phyloP scores from a whole-genome alignment of 805 yeast species.

The Yueomyces sp. region DNA sequence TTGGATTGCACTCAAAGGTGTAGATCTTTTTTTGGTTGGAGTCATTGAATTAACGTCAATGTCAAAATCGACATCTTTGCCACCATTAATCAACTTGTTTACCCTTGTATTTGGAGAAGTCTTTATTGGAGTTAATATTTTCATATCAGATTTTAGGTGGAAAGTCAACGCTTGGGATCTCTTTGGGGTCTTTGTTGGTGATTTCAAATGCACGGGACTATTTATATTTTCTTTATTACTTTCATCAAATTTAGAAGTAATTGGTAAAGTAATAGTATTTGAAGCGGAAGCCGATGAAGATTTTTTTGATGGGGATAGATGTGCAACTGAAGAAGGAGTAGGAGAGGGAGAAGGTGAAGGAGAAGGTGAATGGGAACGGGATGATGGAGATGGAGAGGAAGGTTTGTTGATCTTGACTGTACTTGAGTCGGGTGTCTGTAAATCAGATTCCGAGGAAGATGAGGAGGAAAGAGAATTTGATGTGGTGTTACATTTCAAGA shows the following conservation, averaged over 20 bases:
- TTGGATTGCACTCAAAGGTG: not conserved
- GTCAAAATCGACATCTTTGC: slow-evolving; percentile 1
- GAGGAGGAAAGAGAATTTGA: not conserved
- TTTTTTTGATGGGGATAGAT: not conserved
- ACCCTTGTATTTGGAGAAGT: slow-evolving; percentile 24
- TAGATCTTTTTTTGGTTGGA: slow-evolving; percentile 1
- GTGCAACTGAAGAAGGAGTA: not conserved
- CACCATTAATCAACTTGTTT: slow-evolving; percentile 20
- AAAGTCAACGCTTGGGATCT: slow-evolving; percentile 24
- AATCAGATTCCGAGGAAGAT: not conserved
- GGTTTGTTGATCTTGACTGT: not conserved
- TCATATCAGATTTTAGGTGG: slow-evolving; percentile 19
- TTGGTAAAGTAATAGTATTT: slow-evolving; percentile 2
- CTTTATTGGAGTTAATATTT: slow-evolving; percentile 18
- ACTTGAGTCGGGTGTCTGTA: not conserved
- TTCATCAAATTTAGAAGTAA: not conserved
- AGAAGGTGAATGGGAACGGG: not conserved
- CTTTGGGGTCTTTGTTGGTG: not conserved
- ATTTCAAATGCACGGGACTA: not conserved
- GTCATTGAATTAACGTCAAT: not conserved
- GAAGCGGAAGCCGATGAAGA: not conserved
- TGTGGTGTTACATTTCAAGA: not conserved
- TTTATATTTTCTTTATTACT: not conserved
- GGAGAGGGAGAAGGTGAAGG: not conserved
- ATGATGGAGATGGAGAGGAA: too few species aligned